phyloP scores from a whole-genome alignment of 2,329 filamentous ascomycete genomes.

The Ceratocystis huliohia region DNA sequence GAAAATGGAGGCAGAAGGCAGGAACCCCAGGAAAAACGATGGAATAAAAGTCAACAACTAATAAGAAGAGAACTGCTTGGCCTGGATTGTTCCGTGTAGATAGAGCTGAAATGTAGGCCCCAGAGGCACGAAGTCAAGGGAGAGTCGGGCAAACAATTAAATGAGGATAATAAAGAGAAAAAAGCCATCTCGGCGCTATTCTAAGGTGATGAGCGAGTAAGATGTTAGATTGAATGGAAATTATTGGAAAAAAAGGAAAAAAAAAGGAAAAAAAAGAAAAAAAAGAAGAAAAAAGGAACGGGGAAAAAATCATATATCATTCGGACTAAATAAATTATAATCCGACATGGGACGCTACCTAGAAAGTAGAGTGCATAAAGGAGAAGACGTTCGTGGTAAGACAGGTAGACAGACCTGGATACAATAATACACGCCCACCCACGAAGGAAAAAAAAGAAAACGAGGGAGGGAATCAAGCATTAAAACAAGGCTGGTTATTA shows the following conservation, averaged over 20 bases:
- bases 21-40: conserved; percentile 4
- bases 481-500: neutral
- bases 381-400: neutral
- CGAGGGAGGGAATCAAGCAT: neutral
- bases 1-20: neutral
- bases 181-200: neutral
- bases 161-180: neutral
- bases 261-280: conserved; percentile 16
- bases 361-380: neutral
- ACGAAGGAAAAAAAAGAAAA: neutral
- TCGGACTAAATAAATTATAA: neutral
- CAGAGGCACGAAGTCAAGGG: neutral
- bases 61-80: too few species aligned
- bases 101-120: neutral
- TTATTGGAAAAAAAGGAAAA: neutral
- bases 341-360: neutral
- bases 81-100: neutral
- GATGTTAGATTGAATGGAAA: neutral
- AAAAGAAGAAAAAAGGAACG: neutral
- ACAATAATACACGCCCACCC: neutral
- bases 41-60: neutral
- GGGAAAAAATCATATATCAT: neutral
- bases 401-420: neutral
- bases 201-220: neutral
- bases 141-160: neutral